Conservation (phyloP, 495 filamentous ascomycete species). For the Penicillium macrosclerotiorum region DNA sequence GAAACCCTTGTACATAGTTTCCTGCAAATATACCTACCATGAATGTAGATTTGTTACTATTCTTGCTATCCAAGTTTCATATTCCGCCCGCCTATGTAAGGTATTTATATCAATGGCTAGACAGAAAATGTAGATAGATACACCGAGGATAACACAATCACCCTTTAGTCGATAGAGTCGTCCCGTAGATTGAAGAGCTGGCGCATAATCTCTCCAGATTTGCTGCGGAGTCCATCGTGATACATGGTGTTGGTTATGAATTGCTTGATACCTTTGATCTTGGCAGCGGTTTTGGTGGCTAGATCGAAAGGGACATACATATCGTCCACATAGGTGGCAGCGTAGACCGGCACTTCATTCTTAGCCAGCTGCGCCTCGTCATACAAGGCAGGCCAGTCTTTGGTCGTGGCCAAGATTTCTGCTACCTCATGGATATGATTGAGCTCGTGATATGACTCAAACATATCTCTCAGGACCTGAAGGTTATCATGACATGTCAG, state of each 20-base stretch:
- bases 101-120: no score
- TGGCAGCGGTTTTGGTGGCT: conserved; percentile 66
- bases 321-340: conserved; percentile 81
- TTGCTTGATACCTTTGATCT: conserved; percentile 74
- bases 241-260: conserved; percentile 84
- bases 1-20: conserved; percentile 1
- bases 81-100: no score
- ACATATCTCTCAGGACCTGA: conserved; percentile 73
- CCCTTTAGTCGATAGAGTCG: conserved; percentile 65
- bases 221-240: conserved; percentile 75
- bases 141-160: background rate
- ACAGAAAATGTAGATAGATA: no score
- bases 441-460: conserved; percentile 73
- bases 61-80: background rate
- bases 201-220: conserved; percentile 69
- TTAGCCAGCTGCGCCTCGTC: conserved; percentile 65
- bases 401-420: conserved; percentile 61
- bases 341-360: conserved; percentile 87
- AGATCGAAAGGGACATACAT: conserved; percentile 89
- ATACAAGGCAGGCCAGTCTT: conserved; percentile 75
- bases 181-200: conserved; percentile 69
- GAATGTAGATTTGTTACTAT: background rate
- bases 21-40: background rate
- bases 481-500: conserved; percentile 4
- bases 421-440: conserved; percentile 61